Evolutionary conservation across 257 asterid genomes (phyloP).

Genomic region (Catharanthus roseus): DNA sequence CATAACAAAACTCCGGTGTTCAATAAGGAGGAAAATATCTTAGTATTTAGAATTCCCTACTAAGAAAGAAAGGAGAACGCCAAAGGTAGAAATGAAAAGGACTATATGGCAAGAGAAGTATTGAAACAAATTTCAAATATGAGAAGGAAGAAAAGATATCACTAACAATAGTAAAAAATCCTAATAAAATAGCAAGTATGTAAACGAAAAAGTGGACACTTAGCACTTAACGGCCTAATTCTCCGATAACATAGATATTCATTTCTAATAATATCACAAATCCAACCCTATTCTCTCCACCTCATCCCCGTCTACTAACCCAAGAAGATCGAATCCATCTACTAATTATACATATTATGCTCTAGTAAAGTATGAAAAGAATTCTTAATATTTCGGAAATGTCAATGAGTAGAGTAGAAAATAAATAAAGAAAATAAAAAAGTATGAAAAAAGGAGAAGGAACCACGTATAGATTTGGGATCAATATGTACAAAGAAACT

Average conservation of each 20-base stretch:
- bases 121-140: not conserved
- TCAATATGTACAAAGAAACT: conserved; percentile 88
- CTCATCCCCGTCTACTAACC: too few relatives aligned
- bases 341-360: not conserved
- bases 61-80: not conserved
- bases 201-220: not conserved
- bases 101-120: not conserved
- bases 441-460: not conserved
- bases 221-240: not conserved
- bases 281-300: too few relatives aligned
- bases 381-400: not conserved
- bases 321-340: not conserved
- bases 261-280: not conserved
- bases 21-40: not conserved
- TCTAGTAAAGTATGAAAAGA: not conserved
- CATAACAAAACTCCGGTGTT: conserved; percentile 5
- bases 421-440: not conserved
- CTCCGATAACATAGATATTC: not conserved
- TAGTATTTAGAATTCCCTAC: not conserved
- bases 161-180: not conserved
- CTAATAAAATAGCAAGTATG: not conserved
- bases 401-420: not conserved
- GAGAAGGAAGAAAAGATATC: not conserved
- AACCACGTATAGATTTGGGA: conserved; percentile 56
- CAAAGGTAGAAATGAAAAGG: not conserved